Evolutionary conservation across 192 early-diverging fungal genomes (phyloP).

Genomic region (Podila minutissima): DNA sequence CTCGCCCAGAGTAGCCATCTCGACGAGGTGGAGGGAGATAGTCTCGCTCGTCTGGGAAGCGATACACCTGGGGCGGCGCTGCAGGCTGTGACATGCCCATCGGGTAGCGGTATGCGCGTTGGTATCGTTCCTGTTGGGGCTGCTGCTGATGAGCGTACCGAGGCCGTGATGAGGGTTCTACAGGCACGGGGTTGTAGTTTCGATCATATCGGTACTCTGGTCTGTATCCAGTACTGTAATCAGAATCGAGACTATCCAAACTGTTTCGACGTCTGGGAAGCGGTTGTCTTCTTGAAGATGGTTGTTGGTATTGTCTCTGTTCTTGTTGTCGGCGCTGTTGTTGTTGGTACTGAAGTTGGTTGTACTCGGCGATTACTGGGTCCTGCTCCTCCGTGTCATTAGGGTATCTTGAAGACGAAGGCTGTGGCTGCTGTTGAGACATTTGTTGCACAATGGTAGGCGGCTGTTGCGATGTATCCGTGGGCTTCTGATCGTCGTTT

Average conservation of each 20-base stretch:
- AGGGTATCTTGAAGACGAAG: neutral
- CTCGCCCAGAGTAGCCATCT: neutral
- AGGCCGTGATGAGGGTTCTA: neutral
- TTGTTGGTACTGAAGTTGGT: slow-evolving; percentile 12
- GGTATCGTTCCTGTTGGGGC: slow-evolving; percentile 4
- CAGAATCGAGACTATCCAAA: slow-evolving; percentile 38
- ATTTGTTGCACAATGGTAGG: neutral
- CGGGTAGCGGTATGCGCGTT: slow-evolving; percentile 26
- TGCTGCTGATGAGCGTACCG: neutral
- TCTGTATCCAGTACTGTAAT: slow-evolving; percentile 3
- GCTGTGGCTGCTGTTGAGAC: slow-evolving; percentile 2
- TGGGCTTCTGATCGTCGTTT: too few species aligned
- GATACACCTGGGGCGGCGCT: slow-evolving; percentile 22
- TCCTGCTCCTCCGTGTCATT: slow-evolving; percentile 4
- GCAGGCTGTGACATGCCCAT: slow-evolving; percentile 16
- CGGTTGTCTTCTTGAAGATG: neutral
- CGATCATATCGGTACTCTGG: neutral
- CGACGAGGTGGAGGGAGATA: neutral
- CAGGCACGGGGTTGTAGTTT: neutral
- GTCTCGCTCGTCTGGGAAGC: slow-evolving; percentile 37
- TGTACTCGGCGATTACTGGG: slow-evolving; percentile 40
- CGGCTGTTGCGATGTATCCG: too few species aligned
- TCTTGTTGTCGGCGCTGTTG: slow-evolving; percentile 5
- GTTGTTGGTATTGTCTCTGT: neutral
- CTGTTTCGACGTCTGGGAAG: slow-evolving; percentile 26